Conservation (phyloP, 108 stramenopile genomes). For the Nitzschia sp. region DNA sequence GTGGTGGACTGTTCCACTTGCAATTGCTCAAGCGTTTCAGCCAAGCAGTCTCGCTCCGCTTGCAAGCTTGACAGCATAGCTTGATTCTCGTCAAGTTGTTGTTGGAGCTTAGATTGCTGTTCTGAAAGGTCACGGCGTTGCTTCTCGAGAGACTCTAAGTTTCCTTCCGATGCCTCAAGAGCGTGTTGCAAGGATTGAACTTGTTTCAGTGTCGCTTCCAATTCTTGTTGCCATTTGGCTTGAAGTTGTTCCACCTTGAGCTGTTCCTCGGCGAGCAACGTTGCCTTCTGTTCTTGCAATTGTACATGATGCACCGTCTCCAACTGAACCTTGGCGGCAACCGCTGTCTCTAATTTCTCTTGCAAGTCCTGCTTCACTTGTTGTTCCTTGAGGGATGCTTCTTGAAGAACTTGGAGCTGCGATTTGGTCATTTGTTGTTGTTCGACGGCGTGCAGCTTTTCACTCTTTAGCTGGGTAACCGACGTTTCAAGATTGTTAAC, state of each 20-base stretch:
- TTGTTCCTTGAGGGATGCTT: neutral
- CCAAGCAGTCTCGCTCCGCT: neutral
- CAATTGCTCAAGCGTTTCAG: slow-evolving; percentile 8
- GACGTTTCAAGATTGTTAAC: neutral
- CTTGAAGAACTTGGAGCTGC: neutral
- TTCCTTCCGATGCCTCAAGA: neutral
- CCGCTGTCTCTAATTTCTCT: neutral
- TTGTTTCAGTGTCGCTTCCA: neutral
- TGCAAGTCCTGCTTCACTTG: neutral
- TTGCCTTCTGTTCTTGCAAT: neutral
- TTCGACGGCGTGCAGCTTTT: neutral
- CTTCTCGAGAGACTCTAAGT: neutral
- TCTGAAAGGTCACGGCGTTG: neutral
- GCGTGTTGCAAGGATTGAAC: neutral
- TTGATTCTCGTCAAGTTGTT: neutral
- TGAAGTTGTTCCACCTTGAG: neutral
- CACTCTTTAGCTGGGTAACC: neutral
- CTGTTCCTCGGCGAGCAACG: neutral
- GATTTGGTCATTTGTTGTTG: neutral
- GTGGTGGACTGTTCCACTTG: neutral
- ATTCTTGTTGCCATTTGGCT: neutral
- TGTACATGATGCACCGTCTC: neutral
- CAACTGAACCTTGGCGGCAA: neutral
- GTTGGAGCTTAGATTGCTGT: neutral
- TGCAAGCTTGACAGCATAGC: neutral